A percentile compares a stretch with the other conserved stretches of the same genome.
Conservation (phyloP, 2,329 filamentous ascomycete genomes). For the Madurella fahalii region DNA sequence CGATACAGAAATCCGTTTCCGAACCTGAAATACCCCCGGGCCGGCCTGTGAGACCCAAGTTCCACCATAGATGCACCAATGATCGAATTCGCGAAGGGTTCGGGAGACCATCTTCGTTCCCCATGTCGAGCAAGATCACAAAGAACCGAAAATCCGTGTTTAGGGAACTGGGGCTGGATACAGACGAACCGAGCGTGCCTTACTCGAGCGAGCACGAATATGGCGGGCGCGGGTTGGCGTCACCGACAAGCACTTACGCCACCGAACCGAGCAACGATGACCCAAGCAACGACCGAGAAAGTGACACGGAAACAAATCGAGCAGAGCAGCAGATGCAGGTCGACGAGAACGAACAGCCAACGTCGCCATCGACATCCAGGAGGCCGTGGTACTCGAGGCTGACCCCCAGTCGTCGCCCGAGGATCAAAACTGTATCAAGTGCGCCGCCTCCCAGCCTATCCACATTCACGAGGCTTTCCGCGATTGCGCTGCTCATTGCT, state of each 20-base stretch:
- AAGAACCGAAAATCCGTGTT: conserved; percentile 51
- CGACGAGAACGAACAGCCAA: conserved; percentile 16
- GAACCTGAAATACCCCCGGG: conserved; percentile 20
- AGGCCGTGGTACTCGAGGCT: conserved; percentile 44
- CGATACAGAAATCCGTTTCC: conserved; percentile 14
- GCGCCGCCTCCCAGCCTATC: conserved; percentile 40
- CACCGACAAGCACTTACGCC: conserved; percentile 14
- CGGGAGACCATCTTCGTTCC: conserved; percentile 36
- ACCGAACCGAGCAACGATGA: conserved; percentile 4
- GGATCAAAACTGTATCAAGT: conserved; percentile 41
- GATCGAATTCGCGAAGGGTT: conserved; percentile 49
- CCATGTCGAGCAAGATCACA: conserved; percentile 42
- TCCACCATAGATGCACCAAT: conserved; percentile 48
- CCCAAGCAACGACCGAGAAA: conserved; percentile 18
- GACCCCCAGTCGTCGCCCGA: conserved; percentile 37
- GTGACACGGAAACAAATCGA: background rate
- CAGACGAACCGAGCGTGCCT: conserved; percentile 24
- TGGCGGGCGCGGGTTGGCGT: conserved; percentile 27
- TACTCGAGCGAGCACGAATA: conserved; percentile 32
- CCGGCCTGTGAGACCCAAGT: conserved; percentile 39
- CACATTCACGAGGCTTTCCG: conserved; percentile 42
- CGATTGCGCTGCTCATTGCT: conserved; percentile 48
- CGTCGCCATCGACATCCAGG: conserved; percentile 12
- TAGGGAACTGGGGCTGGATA: conserved; percentile 46
- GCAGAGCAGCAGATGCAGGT: conserved; percentile 8